Evolutionary conservation across 2,329 filamentous ascomycete genomes (phyloP), one percentile per base, ranked within the genome.

Genomic region (Acephala macrosclerotiorum): DNA sequence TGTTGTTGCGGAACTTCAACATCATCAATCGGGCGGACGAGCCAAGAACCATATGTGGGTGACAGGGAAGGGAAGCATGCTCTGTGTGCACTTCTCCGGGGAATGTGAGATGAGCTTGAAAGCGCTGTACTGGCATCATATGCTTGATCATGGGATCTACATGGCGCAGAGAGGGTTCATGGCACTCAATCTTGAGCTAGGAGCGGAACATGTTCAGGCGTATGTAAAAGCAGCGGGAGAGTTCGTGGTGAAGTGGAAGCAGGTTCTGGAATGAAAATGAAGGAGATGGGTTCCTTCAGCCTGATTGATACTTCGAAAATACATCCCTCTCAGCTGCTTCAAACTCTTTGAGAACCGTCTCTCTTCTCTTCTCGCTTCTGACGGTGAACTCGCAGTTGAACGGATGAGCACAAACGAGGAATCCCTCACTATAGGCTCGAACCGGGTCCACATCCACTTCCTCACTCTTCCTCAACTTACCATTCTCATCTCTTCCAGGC

Each of bases 291-390:
- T 9, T 49, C 2, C 25, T 8, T n/a, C 11, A 49, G n/a, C 45
- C 45, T 49, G n/a, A 55, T 9, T 16, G 42, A 67, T 68, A 75
- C 35, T 67, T 65, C 2, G 71, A 58, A 60, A 76, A 73, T 25
- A 75, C 67, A 26, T 75, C 67, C 22, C 61, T 68, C 65, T 74
- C 61, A 1, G 74, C 75, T 16, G 66, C 63, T 33, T 72, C 71
- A 64, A 73, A 74, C 51, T 79, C 77, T 20, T 58, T 72, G 47
- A 71, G 58, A n/a, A 80, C 77, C 1, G 77, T 74, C 40, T 74
- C 69, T 7, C 66, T 67, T 66, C 77, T 74, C 51, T 70, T 66
- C 59, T 72, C 66, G 7, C 53, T 51, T 45, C 76, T 65, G 1
- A 71, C 65, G 20, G 47, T 67, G 51, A 78, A 70, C 20, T 73